phyloP scores from a whole-genome alignment of 495 filamentous ascomycete genomes.

The Podospora pseudopauciseta region DNA sequence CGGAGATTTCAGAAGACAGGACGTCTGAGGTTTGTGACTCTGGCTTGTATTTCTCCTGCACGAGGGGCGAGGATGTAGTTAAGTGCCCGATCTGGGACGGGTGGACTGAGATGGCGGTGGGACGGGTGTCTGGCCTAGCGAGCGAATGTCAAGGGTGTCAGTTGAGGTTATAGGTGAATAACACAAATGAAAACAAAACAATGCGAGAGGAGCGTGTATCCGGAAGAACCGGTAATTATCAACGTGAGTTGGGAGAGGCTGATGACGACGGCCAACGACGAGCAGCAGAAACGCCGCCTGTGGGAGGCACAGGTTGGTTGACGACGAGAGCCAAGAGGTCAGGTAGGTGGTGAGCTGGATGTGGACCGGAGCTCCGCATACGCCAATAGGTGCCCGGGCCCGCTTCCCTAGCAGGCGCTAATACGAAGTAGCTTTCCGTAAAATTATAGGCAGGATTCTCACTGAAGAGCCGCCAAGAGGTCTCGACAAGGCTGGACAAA shows the following conservation, averaged over 20 bases:
- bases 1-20: constrained; percentile 21
- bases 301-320: constrained; percentile 24
- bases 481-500: constrained; percentile 2
- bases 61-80: constrained; percentile 76
- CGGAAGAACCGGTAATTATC: constrained; percentile 1
- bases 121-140: constrained; percentile 23
- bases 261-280: constrained; percentile 22
- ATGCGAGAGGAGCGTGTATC: constrained; percentile 3
- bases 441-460: background rate
- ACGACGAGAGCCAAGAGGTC: background rate
- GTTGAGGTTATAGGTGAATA: constrained; percentile 1
- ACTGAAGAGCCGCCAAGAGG: background rate
- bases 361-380: background rate
- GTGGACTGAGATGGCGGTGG: constrained; percentile 61
- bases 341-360: background rate
- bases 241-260: constrained; percentile 10
- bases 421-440: background rate
- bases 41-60: constrained; percentile 54
- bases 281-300: constrained; percentile 17
- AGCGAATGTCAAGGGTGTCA: constrained; percentile 17
- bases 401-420: background rate
- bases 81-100: constrained; percentile 76
- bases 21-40: constrained; percentile 31
- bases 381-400: background rate
- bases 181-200: constrained; percentile 16